Base-by-base conservation (phyloP, 139 green algal species). In the Zygnema circumcarinatum region DNA sequence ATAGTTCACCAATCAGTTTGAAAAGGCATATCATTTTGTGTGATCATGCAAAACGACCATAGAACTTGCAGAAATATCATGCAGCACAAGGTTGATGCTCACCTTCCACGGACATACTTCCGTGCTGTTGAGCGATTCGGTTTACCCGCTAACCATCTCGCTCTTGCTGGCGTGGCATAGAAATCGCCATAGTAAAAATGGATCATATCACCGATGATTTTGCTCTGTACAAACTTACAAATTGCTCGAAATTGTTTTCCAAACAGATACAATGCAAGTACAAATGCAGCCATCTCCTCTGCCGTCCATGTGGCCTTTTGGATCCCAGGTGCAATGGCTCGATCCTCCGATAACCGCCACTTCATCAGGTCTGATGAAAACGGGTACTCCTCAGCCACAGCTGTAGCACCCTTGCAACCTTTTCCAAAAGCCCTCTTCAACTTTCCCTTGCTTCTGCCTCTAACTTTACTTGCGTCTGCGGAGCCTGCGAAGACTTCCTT, bases 121-220 rank as follows among this genome's bases (percentile, higher is more conserved):
- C 69, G 7, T 39, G 69, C 69, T n/a, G 11, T 52, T 39, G 69
- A 16, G 35, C 69, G 69, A 39, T 78, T 78, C 35, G 69, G 16
- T 41, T 78, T 78, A 35, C 36, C 33, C 2, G 75, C 38, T 33
- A 36, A 38, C 75, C 75, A 83, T 35, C 75, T 47, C 7, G 75
- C 75, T 3, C 38, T 38, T 40, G 75, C 75, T 38, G 75, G 20
- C 7, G 31, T 83, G 20, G n/a, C 36, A 39, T 68, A 53, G 11
- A 83, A 83, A 21, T 47, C 31, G 32, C 75, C 75, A 39, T 83
- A 83, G 32, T 83, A 83, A 52, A 68, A 83, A 25, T 83, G 75
- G 2, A 83, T 83, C 36, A 83, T 20, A 62, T 83, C 75, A 3
- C 31, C 38, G 16, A 83, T 7, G 32, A 21, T 56, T 25, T 83